Evolutionary conservation across 768 basidiomycete species (phyloP).

Genomic region (Dendrothele bispora): DNA sequence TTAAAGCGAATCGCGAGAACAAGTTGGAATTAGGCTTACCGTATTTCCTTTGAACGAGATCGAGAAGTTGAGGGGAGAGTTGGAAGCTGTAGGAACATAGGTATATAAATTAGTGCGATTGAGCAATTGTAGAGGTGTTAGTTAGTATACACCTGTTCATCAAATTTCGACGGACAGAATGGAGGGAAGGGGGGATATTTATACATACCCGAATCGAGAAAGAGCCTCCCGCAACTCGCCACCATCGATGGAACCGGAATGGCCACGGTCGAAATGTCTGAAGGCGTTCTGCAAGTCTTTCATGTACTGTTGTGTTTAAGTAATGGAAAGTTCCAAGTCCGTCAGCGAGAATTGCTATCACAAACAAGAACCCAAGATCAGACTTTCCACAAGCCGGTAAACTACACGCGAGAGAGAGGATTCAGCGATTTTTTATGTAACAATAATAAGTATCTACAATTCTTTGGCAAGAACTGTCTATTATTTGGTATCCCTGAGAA

Average conservation of each 20-base stretch:
- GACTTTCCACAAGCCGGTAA: constrained; percentile 79
- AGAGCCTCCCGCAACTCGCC: constrained; percentile 70
- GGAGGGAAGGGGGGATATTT: too few relatives aligned
- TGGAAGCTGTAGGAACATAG: constrained; percentile 46
- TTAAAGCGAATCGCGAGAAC: neutral
- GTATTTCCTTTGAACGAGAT: constrained; percentile 76
- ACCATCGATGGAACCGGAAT: constrained; percentile 75
- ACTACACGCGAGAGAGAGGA: too few relatives aligned
- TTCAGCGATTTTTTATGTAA: too few relatives aligned
- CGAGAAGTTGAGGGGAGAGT: constrained; percentile 63
- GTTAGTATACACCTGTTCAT: too few relatives aligned
- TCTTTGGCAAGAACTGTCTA: too few relatives aligned
- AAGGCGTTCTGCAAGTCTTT: constrained; percentile 89
- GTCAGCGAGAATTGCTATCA: neutral
- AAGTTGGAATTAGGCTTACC: constrained; percentile 52
- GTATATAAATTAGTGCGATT: too few relatives aligned
- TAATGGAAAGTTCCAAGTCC: neutral
- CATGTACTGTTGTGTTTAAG: too few relatives aligned
- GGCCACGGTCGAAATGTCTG: constrained; percentile 81
- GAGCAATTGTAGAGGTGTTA: too few relatives aligned
- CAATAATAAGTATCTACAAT: too few relatives aligned
- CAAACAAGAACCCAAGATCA: constrained; percentile 11
- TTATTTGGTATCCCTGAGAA: too few relatives aligned
- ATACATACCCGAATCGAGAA: constrained; percentile 63
- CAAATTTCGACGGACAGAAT: neutral